Evolutionary conservation across 441 rosid species (phyloP).

Genomic region (Eruca vesicaria): DNA sequence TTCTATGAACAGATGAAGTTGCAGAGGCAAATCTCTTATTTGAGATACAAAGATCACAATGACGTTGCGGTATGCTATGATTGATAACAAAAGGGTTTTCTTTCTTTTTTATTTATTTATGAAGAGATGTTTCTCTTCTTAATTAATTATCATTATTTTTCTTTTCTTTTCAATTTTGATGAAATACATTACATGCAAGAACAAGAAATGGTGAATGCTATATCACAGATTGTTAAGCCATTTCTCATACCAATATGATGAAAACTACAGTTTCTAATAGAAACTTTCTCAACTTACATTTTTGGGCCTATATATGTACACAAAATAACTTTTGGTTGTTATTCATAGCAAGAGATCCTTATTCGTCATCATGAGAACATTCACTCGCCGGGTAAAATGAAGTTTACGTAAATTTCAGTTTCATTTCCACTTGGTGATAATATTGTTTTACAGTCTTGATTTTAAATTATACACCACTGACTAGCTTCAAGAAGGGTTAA

Average conservation of each 20-base stretch:
- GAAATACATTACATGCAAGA: background rate
- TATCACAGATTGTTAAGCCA: background rate
- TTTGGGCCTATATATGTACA: background rate
- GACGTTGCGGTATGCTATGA: constrained; percentile 18
- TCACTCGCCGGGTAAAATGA: background rate
- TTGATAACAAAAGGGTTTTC: background rate
- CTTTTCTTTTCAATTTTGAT: background rate
- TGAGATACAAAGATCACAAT: constrained; percentile 43
- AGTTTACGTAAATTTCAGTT: background rate
- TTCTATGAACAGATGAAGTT: constrained; percentile 69
- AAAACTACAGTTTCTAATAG: background rate
- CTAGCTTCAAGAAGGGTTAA: background rate
- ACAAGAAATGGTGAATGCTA: background rate
- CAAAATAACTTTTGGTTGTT: background rate
- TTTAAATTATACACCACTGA: background rate
- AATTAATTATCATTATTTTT: background rate
- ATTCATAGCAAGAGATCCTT: background rate
- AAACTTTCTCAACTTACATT: too few relatives aligned
- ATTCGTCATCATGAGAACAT: background rate
- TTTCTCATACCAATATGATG: background rate
- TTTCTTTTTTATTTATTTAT: too few relatives aligned
- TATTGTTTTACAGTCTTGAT: background rate
- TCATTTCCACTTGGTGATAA: background rate
- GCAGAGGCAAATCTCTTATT: constrained; percentile 74
- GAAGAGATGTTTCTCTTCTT: background rate